These are phyloP conservation scores for Hordeum marinum DNA, from an alignment of 176 grass and related monocot genomes.

Conservation along the genomic window DNA sequence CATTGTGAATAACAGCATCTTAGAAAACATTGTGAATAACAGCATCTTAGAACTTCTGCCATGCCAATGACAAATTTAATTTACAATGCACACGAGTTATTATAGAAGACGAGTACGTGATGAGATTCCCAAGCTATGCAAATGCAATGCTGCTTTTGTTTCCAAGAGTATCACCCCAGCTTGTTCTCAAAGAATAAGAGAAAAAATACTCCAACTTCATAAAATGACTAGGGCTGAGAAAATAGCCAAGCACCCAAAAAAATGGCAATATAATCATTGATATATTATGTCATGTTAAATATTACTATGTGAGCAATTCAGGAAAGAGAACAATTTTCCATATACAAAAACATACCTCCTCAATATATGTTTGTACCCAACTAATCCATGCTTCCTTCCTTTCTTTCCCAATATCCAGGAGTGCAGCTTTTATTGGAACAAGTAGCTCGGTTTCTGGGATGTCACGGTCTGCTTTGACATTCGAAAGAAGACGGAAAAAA, in stretches of 20 bases:
- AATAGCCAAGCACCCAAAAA: background rate
- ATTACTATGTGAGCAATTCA: no score
- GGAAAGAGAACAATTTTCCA: background rate
- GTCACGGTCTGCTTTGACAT: constrained; percentile 62
- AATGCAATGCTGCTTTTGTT: background rate
- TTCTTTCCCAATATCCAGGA: constrained; percentile 95
- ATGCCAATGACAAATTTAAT: background rate
- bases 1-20: background rate
- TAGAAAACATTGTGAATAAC: background rate
- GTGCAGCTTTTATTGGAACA: constrained; percentile 80
- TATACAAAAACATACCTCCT: constrained; percentile 53
- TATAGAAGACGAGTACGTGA: background rate
- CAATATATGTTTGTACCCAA: constrained; percentile 90
- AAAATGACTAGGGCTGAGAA: background rate
- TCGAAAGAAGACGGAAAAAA: constrained; percentile 89
- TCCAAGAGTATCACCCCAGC: background rate
- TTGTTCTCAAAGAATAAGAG: background rate
- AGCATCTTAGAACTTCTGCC: background rate
- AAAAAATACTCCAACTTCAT: background rate
- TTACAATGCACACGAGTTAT: background rate
- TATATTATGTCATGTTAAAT: background rate
- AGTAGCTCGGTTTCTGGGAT: constrained; percentile 71
- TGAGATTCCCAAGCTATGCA: background rate
- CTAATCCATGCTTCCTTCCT: constrained; percentile 92
- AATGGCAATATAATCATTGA: background rate